A percentile compares a stretch with the other conserved stretches of the same genome.
These are phyloP conservation scores for Nemania diffusa DNA, from an alignment of 2,329 filamentous ascomycete genomes.

Conservation along the genomic window DNA sequence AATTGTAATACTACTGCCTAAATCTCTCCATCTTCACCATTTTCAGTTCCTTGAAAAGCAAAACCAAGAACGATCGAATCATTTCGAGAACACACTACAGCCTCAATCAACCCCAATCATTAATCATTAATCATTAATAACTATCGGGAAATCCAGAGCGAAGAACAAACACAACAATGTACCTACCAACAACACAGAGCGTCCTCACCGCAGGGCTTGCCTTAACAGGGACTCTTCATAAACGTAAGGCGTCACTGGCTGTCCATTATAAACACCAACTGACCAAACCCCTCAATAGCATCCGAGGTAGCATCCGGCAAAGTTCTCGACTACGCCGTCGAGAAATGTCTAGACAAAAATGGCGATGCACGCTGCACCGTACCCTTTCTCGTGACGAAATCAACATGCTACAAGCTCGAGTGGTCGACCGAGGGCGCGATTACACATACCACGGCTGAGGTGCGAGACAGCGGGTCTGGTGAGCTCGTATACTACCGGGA, in stretches of 20 bases:
- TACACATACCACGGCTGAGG: slow-evolving; percentile 50
- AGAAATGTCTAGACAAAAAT: slow-evolving; percentile 54
- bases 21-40: too few species aligned
- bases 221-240: slow-evolving; percentile 38
- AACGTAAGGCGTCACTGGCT: slow-evolving; percentile 37
- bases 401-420: slow-evolving; percentile 54
- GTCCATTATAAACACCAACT: not conserved
- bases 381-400: slow-evolving; percentile 54
- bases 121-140: too few species aligned
- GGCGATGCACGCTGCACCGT: slow-evolving; percentile 54
- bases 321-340: slow-evolving; percentile 55
- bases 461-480: too few species aligned
- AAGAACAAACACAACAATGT: too few species aligned
- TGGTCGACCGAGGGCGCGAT: slow-evolving; percentile 55
- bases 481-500: too few species aligned
- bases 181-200: slow-evolving; percentile 45
- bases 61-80: too few species aligned
- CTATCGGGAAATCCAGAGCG: too few species aligned
- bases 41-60: too few species aligned
- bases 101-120: too few species aligned
- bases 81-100: too few species aligned
- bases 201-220: slow-evolving; percentile 46
- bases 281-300: slow-evolving; percentile 30
- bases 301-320: slow-evolving; percentile 49
- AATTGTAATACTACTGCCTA: too few species aligned